These are phyloP conservation scores for Elaeis oleifera DNA, from an alignment of 202 grass and related monocot genomes.

Conservation along the genomic window DNA sequence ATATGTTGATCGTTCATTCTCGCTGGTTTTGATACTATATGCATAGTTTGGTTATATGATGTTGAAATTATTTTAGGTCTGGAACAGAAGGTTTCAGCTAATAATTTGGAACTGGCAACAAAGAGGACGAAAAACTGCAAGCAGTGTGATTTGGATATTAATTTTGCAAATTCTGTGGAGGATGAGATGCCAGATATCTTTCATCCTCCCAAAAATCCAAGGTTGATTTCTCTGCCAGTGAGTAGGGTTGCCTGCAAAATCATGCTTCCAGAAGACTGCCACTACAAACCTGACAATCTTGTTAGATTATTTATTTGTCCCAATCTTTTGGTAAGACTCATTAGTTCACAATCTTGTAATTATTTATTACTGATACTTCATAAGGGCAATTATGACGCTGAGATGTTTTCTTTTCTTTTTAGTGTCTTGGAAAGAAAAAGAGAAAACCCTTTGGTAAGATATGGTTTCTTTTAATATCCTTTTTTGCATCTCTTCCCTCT, in stretches of 20 bases:
- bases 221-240: constrained; percentile 49
- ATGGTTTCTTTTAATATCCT: no score
- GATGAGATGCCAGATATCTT: constrained; percentile 50
- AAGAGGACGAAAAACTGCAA: constrained; percentile 53
- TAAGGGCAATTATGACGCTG: no score
- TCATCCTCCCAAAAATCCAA: constrained; percentile 60
- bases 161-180: constrained; percentile 70
- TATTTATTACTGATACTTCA: no score
- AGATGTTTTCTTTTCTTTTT: no score
- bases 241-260: constrained; percentile 46
- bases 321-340: constrained; percentile 65
- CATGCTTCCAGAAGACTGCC: constrained; percentile 89
- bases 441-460: no score
- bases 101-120: constrained; percentile 41
- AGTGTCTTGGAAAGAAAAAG: no score
- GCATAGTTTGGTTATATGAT: background rate
- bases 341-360: no score
- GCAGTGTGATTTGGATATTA: constrained; percentile 41
- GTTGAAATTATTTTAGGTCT: constrained; percentile 33
- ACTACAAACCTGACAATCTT: constrained; percentile 82
- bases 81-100: constrained; percentile 30
- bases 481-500: no score
- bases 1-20: background rate
- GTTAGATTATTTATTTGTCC: constrained; percentile 80
- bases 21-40: background rate